Evolutionary conservation across 2,329 filamentous ascomycete species (phyloP), one percentile per base, ranked within the genome.

Genomic region (Aspergillus bombycis): DNA sequence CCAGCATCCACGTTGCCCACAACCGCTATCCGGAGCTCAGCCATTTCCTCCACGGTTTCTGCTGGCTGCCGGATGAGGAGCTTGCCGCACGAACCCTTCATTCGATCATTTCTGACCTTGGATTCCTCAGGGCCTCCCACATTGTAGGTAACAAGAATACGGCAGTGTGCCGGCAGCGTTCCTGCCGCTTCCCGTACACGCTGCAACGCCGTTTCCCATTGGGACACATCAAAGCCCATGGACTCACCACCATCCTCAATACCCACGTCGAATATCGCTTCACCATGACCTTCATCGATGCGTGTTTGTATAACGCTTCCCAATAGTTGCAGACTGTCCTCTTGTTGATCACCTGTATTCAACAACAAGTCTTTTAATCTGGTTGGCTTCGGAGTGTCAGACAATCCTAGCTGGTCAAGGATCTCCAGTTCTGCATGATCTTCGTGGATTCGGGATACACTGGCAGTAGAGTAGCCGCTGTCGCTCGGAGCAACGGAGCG

Each of bases 1-100:
- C 95, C 95, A 11, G 95, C 95, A 77, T 99, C 95, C 60, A 99
- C 92, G 81, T 99, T 99, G 56, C 95, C 95, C 9, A 99, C 95
- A 0, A 99, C 95, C 0, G 94, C 95, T 80, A 99, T 96, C 70
- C 95, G 84, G 11, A 94, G 97, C 84, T 99, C 95, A 65, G 97
- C 97, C 30, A 96, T 91, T 62, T 96, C 89, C 75, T 98, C 93
- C 6, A 92, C 86, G 14, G 85, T 90, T 23, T 85, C 81, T 3
- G 94, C 93, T 26, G 86, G 82, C 73, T 90, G 89, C 45, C 95
- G 88, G 64, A 98, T 86, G 71, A 98, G 86, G 57, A 97, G 77
- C 77, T 97, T 98, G n/a, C 94, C 93, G 67, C 88, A 91, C 68
- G 89, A 90, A 59, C 89, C 89, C 68, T 87, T 90, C 65, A 92